Evolutionary conservation across 2,329 filamentous ascomycete species (phyloP), one percentile per base, ranked within the genome.

Genomic region (Aspergillus uvarum): DNA sequence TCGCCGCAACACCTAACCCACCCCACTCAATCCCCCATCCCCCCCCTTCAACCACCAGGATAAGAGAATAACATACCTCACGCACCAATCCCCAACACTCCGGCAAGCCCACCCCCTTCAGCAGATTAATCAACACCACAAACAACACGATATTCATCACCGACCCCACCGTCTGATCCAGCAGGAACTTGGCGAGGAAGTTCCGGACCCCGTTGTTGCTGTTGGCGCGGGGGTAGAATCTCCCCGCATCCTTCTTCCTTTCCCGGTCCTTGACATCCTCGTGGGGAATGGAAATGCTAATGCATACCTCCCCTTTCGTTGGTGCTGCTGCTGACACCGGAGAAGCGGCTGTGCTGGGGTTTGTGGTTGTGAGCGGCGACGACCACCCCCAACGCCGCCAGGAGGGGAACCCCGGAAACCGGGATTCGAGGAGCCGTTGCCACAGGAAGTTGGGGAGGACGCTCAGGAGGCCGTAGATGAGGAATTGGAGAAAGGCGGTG

Each of bases 371-470:
- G 12, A 26, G n/a, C 21, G 50, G 5, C 2, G 51, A 35, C 16
- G 54, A 47, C 19, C 14, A 12, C 14, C 11, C 22, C 22, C 22
- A 4, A 12, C 48, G 24, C 8, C n/a, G 47, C 21, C 38, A 62
- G 12, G 50, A 35, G 2, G 82, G 82, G 66, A 85, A 83, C 0
- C 89, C 88, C 0, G 92, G 92, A 70, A 92, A 96, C 3, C 81
- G 77, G 5, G 83, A 79, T 76, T 96, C 92, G 55, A 96, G 82
- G 71, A 84, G 90, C 47, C 86, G 83, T 81, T 96, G 92, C 92
- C 92, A 96, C 68, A 91, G 72, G 71, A 92, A 91, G 77, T 97
- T 97, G 49, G 90, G 90, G 2, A 92, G 92, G 47, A 88, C 89
- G 74, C 83, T 88, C 60, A 96, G 72, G 35, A 90, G 71, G 65